These are phyloP conservation scores for Golubevia pallescens DNA, from an alignment of 1,284 basidiomycete species.

Conservation along the genomic window DNA sequence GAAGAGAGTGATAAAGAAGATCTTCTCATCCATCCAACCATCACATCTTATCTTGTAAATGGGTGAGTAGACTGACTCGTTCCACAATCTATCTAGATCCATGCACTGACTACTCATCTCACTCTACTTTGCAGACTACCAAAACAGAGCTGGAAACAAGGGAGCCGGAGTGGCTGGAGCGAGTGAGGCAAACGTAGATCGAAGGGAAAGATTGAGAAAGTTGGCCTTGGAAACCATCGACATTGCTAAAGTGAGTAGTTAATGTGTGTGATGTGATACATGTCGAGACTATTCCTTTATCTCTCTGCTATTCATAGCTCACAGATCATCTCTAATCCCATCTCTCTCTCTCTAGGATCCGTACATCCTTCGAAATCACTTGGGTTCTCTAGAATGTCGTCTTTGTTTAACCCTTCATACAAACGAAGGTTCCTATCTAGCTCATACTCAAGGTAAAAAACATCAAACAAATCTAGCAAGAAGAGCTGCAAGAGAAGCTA, in stretches of 20 bases:
- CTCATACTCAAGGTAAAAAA: conserved; percentile 99
- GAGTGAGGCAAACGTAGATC: conserved; percentile 91
- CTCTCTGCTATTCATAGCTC: background rate
- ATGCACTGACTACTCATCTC: background rate
- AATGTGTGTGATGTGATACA: conserved; percentile 51
- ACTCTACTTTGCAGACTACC: conserved; percentile 67
- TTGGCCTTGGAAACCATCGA: conserved; percentile 70
- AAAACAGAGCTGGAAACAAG: conserved; percentile 63
- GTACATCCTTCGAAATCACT: conserved; percentile 96
- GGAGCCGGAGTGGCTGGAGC: conserved; percentile 72
- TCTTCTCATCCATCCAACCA: too few species aligned
- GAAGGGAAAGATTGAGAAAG: conserved; percentile 91
- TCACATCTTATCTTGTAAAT: too few species aligned
- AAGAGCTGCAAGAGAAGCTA: conserved; percentile 91
- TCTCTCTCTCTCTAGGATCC: conserved; percentile 74
- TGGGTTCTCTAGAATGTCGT: conserved; percentile 95
- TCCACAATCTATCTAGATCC: background rate
- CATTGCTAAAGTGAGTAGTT: conserved; percentile 27
- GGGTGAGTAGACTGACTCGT: too few species aligned
- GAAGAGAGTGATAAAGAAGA: too few species aligned
- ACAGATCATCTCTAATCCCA: background rate
- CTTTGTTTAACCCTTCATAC: conserved; percentile 97
- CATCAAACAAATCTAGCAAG: conserved; percentile 98
- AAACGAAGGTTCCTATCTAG: conserved; percentile 98
- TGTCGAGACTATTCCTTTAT: conserved; percentile 88